Percentiles rank a stretch among this genome's conserved stretches.
phyloP scores from a whole-genome alignment of 1,284 basidiomycete genomes.

The Abortiporus biennis region DNA sequence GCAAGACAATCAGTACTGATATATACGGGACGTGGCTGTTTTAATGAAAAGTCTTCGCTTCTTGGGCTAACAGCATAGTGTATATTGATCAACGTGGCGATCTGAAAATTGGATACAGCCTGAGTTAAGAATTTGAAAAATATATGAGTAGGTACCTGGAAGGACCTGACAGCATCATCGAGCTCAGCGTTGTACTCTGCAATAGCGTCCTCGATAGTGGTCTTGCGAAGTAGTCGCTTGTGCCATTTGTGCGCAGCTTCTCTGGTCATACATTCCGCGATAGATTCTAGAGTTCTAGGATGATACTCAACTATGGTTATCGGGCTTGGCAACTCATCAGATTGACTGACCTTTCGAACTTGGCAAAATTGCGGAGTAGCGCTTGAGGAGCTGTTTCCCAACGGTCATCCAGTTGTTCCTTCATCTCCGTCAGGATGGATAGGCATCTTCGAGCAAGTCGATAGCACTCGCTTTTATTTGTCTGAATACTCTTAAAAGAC shows the following conservation, averaged over 20 bases:
- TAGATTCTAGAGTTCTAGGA: conserved; percentile 11
- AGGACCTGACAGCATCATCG: conserved; percentile 18
- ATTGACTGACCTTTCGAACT: conserved; percentile 16
- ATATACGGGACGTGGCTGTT: too few relatives aligned
- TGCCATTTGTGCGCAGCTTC: conserved; percentile 17
- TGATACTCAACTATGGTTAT: neutral
- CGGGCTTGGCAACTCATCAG: neutral
- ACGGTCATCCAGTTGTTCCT: conserved; percentile 13
- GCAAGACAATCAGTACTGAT: too few relatives aligned
- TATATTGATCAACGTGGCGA: conserved; percentile 17
- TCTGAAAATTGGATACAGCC: conserved; percentile 8
- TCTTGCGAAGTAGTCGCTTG: conserved; percentile 15
- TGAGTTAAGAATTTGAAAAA: too few relatives aligned
- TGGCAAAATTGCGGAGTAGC: conserved; percentile 11
- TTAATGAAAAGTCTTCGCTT: too few relatives aligned
- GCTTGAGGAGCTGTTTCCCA: conserved; percentile 16
- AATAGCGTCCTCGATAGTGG: conserved; percentile 16
- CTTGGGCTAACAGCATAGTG: conserved; percentile 6
- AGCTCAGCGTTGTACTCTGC: conserved; percentile 13
- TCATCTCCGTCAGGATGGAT: conserved; percentile 14
- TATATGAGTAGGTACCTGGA: conserved; percentile 12
- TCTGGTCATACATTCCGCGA: conserved; percentile 14
- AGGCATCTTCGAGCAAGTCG: conserved; percentile 15
- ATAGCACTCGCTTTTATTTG: conserved; percentile 13
- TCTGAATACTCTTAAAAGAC: conserved; percentile 11